These are phyloP conservation scores for Sugiyamaella qingdaonensis DNA, from an alignment of 805 yeast species.

Conservation along the genomic window DNA sequence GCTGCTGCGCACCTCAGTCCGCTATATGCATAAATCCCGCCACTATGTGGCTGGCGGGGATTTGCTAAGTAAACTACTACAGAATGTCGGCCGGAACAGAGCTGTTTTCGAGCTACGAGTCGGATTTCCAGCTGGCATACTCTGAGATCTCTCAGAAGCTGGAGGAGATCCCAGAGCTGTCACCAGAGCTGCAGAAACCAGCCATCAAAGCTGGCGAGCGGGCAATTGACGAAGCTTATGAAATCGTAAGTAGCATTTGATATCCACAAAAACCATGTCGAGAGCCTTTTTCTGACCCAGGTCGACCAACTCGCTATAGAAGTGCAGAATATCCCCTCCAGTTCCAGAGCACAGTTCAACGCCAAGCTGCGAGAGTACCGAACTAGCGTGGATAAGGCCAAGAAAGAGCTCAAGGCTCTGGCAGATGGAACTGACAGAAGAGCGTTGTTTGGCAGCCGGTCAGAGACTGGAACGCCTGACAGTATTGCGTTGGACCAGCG, in stretches of 20 bases:
- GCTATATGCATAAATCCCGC: neutral
- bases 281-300: constrained; percentile 20
- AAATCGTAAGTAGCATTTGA: constrained; percentile 40
- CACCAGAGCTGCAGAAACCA: constrained; percentile 49
- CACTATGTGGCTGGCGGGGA: neutral
- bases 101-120: constrained; percentile 58
- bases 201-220: constrained; percentile 59
- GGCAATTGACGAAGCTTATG: constrained; percentile 75
- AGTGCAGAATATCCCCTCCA: constrained; percentile 78
- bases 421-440: constrained; percentile 70
- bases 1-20: neutral
- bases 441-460: constrained; percentile 62
- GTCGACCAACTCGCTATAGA: constrained; percentile 86
- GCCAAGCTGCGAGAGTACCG: constrained; percentile 71
- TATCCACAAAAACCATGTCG: neutral
- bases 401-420: constrained; percentile 44
- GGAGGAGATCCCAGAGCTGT: constrained; percentile 46
- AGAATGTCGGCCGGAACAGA: constrained; percentile 32
- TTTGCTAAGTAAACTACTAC: neutral
- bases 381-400: constrained; percentile 53
- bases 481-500: constrained; percentile 61
- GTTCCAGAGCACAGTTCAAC: constrained; percentile 63
- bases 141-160: constrained; percentile 68
- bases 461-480: constrained; percentile 31
- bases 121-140: constrained; percentile 66